phyloP scores from a whole-genome alignment of 2,329 filamentous ascomycete genomes.

The Hypoxylon rubiginosum region DNA sequence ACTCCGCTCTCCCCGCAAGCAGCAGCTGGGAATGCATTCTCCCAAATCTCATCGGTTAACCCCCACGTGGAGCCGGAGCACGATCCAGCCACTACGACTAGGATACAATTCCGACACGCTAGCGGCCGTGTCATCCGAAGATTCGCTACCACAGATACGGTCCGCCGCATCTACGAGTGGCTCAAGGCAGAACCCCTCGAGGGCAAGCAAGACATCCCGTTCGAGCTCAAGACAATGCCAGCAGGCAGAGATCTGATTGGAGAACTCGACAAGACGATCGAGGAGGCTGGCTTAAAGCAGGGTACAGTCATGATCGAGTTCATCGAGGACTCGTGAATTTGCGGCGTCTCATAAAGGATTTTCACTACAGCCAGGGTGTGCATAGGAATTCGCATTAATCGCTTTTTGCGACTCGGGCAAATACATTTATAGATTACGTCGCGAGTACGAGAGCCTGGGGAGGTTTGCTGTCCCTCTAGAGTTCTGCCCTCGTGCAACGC shows the following conservation, averaged over 20 bases:
- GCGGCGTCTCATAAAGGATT: not conserved
- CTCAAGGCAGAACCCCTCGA: conserved; percentile 89
- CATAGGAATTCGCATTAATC: conserved; percentile 14
- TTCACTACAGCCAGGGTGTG: not conserved
- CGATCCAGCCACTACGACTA: conserved; percentile 79
- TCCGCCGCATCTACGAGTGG: conserved; percentile 93
- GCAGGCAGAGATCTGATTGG: conserved; percentile 85
- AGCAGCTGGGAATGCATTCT: conserved; percentile 66
- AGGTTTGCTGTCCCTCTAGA: conserved; percentile 24
- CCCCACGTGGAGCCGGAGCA: conserved; percentile 84
- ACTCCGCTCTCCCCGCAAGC: conserved; percentile 31
- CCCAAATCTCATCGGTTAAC: conserved; percentile 76
- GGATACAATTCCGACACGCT: conserved; percentile 92
- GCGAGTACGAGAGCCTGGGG: conserved; percentile 3
- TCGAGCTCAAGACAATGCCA: conserved; percentile 88
- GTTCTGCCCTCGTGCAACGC: conserved; percentile 2
- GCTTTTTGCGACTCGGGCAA: conserved; percentile 15
- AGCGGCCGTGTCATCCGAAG: conserved; percentile 87
- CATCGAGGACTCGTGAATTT: conserved; percentile 65
- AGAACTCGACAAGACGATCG: conserved; percentile 78
- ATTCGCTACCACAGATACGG: conserved; percentile 82
- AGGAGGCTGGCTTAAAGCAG: conserved; percentile 88
- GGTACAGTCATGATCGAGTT: conserved; percentile 97
- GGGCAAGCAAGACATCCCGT: conserved; percentile 81
- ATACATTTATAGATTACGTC: conserved; percentile 28